These are phyloP conservation scores for Senna siamea DNA, from an alignment of 306 rosid species.

Conservation along the genomic window DNA sequence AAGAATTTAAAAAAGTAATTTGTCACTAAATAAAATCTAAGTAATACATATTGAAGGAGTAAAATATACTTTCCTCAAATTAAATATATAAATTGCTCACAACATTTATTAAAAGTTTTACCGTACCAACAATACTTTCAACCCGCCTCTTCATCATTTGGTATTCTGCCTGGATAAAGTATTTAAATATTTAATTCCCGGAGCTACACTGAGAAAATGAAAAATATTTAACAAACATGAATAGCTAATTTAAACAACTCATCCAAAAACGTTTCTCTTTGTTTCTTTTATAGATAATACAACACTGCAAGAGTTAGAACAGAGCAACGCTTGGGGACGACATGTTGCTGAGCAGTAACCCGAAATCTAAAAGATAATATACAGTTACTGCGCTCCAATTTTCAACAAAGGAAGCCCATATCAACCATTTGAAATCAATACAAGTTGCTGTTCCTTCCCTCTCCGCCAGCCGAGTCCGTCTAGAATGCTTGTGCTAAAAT, in stretches of 20 bases:
- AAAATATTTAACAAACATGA: conserved; percentile 5
- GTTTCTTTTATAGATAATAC: conserved; percentile 21
- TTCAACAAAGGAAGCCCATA: background rate
- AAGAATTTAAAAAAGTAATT: too few species aligned
- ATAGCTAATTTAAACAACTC: conserved; percentile 33
- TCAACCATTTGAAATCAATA: conserved; percentile 28
- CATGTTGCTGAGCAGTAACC: conserved; percentile 18
- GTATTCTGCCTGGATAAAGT: background rate
- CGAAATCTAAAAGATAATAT: conserved; percentile 24
- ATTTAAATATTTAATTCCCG: background rate
- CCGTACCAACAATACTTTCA: background rate
- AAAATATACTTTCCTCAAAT: too few species aligned
- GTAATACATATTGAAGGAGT: too few species aligned
- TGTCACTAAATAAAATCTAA: too few species aligned
- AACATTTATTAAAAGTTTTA: too few species aligned
- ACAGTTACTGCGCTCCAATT: conserved; percentile 18
- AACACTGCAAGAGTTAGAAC: conserved; percentile 34
- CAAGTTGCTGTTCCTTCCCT: conserved; percentile 28
- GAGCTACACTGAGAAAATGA: conserved; percentile 9
- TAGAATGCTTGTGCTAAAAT: conserved; percentile 26
- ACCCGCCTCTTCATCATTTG: background rate
- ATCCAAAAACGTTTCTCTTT: conserved; percentile 23
- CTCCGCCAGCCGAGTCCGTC: conserved; percentile 22
- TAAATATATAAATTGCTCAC: background rate
- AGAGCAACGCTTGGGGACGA: conserved; percentile 23